Evolutionary conservation across 371 early-diverging fungal species (phyloP), one percentile per base, ranked within the genome.

Genomic region (Globomyces sp.): DNA sequence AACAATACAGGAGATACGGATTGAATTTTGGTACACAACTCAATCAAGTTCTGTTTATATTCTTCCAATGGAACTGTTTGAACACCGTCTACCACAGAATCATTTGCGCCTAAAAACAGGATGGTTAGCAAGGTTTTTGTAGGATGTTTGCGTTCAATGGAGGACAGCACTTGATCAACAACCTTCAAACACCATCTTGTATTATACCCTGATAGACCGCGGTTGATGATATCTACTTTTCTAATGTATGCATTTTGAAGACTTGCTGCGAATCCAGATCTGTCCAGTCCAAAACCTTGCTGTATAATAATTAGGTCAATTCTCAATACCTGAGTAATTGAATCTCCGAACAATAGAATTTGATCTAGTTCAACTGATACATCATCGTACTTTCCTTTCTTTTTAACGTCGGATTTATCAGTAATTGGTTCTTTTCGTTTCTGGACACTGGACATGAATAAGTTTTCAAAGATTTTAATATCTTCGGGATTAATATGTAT

Each of bases 301-400:
- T 51, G 51, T 13, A 34, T 51, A 13, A 51, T 51, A 11, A 34
- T 13, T 13, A 13, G 24, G 13, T 34, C 51, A 51, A 51, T 51
- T 4, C 11, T 5, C 13, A 51, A 3, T 11, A 51, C 34, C 51
- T 60, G 60, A 5, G 60, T 60, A 36, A 60, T 60, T 24, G 60
- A 60, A 44, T 60, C 60, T 47, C 60, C 60, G 37, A 60, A 46
- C 50, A 60, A 44, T 34, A 60, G 24, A 24, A 24, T 24, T 24
- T 24, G 24, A 24, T 24, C 24, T 24, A 24, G 24, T 24, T 0
- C 24, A 24, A 24, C 24, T 24, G 24, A 24, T 24, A 24, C 24
- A 0, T 24, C 24, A 24, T 24, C 24, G 24, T 24, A 24, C 24
- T 24, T 24, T 24, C 24, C 24, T 24, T 24, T 24, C 24, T 24